Evolutionary conservation across 108 stramenopile genomes (phyloP).

Genomic region (Craspedostauros australis): DNA sequence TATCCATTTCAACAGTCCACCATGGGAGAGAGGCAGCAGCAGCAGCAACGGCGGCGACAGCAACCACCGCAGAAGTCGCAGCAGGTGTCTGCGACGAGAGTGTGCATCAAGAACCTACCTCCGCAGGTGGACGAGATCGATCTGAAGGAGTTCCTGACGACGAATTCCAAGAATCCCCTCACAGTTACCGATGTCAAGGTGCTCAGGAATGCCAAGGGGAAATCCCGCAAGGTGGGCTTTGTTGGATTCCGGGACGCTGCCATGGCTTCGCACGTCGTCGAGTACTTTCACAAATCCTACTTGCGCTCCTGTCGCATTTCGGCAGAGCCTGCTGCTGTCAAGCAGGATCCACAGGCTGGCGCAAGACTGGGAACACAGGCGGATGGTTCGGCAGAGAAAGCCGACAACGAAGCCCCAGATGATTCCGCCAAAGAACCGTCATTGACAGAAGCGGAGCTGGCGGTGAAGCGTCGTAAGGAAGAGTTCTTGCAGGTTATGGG

Average conservation of each 20-base stretch:
- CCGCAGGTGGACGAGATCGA: slow-evolving; percentile 54
- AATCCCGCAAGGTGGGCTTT: slow-evolving; percentile 73
- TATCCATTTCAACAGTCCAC: too few relatives aligned
- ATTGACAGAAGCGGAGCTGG: slow-evolving; percentile 3
- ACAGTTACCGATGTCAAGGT: slow-evolving; percentile 68
- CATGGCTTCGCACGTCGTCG: slow-evolving; percentile 49
- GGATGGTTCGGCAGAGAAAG: slow-evolving; percentile 10
- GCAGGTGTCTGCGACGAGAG: slow-evolving; percentile 38
- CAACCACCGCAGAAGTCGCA: background rate
- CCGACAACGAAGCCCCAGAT: slow-evolving; percentile 17
- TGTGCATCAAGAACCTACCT: slow-evolving; percentile 83
- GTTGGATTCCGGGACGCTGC: slow-evolving; percentile 61
- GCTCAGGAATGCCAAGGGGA: slow-evolving; percentile 50
- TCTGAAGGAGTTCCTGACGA: slow-evolving; percentile 39
- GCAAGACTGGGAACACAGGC: slow-evolving; percentile 20
- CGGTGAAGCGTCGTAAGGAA: slow-evolving; percentile 13
- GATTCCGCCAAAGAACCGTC: slow-evolving; percentile 1
- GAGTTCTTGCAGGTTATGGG: slow-evolving; percentile 32
- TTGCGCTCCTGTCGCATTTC: slow-evolving; percentile 45
- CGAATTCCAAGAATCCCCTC: slow-evolving; percentile 9
- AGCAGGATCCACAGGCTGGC: slow-evolving; percentile 25
- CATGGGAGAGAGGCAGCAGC: too few relatives aligned
- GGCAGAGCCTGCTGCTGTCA: slow-evolving; percentile 56
- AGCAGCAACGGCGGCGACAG: too few relatives aligned
- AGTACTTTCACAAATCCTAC: slow-evolving; percentile 53